phyloP scores from a whole-genome alignment of 352 stramenopile genomes.

The Phytophthora foliorum region DNA sequence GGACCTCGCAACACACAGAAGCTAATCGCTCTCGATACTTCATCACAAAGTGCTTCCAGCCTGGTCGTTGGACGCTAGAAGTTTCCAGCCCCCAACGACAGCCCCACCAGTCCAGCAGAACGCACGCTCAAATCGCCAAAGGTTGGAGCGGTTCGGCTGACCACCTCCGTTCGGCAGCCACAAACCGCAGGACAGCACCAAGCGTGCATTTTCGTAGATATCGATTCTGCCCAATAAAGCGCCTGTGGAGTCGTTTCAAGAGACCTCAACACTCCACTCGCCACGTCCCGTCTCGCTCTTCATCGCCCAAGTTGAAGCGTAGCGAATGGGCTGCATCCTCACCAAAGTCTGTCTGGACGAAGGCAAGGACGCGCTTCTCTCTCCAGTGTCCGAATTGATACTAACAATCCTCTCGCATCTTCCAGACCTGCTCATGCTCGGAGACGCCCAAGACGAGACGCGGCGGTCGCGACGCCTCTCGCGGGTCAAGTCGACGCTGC shows the following conservation, averaged over 20 bases:
- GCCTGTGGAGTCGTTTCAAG: slow-evolving; percentile 1
- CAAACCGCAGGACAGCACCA: background rate
- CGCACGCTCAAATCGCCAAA: background rate
- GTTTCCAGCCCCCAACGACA: background rate
- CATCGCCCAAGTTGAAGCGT: slow-evolving; percentile 24
- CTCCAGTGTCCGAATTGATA: background rate
- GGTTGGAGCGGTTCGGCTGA: background rate
- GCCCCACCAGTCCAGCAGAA: background rate
- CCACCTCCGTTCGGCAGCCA: background rate
- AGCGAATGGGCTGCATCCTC: slow-evolving; percentile 62
- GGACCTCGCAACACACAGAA: no score
- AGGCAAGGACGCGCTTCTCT: slow-evolving; percentile 28
- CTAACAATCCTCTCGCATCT: slow-evolving; percentile 3
- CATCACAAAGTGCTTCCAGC: background rate
- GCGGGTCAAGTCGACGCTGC: slow-evolving; percentile 51
- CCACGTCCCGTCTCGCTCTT: slow-evolving; percentile 10
- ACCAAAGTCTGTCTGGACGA: slow-evolving; percentile 60
- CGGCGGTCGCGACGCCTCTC: slow-evolving; percentile 37
- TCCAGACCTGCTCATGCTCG: slow-evolving; percentile 39
- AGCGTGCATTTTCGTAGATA: background rate
- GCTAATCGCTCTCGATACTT: no score
- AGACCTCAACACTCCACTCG: slow-evolving; percentile 2
- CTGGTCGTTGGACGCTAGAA: no score
- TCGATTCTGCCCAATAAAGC: background rate
- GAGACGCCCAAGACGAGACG: slow-evolving; percentile 26